Percentiles rank a stretch among this genome's conserved stretches.
These are phyloP conservation scores for Clonostachys chloroleuca DNA, from an alignment of 2,329 filamentous ascomycete species.

Conservation along the genomic window DNA sequence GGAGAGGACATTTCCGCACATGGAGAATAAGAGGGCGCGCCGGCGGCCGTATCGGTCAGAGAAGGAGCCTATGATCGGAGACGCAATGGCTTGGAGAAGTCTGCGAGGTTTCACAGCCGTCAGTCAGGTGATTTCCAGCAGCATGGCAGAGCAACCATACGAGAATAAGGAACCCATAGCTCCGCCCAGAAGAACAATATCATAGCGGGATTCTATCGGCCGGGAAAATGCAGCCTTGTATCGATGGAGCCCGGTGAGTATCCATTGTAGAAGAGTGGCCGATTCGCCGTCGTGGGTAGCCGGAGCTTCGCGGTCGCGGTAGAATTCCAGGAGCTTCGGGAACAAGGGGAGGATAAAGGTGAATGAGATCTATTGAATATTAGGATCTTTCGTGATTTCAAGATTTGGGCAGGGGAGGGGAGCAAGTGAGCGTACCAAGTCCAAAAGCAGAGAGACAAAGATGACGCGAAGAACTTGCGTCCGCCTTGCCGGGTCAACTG, in stretches of 20 bases:
- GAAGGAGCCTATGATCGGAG: conserved; percentile 82
- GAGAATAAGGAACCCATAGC: conserved; percentile 90
- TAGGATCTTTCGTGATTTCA: conserved; percentile 2
- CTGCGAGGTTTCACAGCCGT: conserved; percentile 32
- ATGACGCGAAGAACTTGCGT: conserved; percentile 84
- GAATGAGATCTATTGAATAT: conserved; percentile 73
- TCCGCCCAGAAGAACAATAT: conserved; percentile 91
- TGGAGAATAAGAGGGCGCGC: conserved; percentile 82
- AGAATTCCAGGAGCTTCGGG: conserved; percentile 92
- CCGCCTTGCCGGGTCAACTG: conserved; percentile 51
- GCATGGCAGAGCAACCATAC: conserved; percentile 23
- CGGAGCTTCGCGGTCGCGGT: conserved; percentile 74
- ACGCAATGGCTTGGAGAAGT: conserved; percentile 86
- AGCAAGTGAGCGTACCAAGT: conserved; percentile 61
- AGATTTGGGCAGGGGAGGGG: not conserved
- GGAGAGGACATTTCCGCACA: conserved; percentile 88
- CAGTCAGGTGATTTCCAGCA: not conserved
- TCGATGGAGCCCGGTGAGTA: conserved; percentile 80
- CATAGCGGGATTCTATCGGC: conserved; percentile 93
- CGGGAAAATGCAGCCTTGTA: conserved; percentile 93
- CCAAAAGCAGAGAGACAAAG: conserved; percentile 83
- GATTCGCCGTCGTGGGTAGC: conserved; percentile 29
- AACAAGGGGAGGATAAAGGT: conserved; percentile 98
- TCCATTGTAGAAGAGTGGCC: conserved; percentile 68
- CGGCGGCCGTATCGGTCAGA: conserved; percentile 87